Percentiles rank a stretch among this genome's conserved stretches.
These are phyloP conservation scores for Podospora pseudoanserina DNA, from an alignment of 495 filamentous ascomycete genomes.

Conservation along the genomic window DNA sequence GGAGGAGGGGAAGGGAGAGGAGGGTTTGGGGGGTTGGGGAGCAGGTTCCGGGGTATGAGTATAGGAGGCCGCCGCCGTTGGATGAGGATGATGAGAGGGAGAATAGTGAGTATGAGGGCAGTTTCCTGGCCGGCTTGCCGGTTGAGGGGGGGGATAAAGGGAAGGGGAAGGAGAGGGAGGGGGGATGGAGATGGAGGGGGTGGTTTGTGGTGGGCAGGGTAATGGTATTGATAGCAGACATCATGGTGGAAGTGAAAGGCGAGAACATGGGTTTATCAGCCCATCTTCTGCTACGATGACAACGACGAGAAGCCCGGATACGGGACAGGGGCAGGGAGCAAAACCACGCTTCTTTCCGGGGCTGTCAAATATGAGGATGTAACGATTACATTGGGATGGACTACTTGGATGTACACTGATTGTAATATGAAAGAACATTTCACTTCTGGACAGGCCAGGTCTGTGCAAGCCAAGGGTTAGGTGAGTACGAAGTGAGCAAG, in stretches of 20 bases:
- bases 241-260: neutral
- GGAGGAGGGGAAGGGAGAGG: neutral
- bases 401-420: neutral
- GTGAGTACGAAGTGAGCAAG: neutral
- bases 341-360: constrained; percentile 10
- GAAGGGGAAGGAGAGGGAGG: constrained; percentile 9
- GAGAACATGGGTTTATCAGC: neutral
- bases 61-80: constrained; percentile 20
- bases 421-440: neutral
- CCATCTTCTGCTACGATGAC: neutral
- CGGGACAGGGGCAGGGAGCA: neutral
- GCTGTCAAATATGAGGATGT: constrained; percentile 12
- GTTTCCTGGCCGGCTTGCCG: constrained; percentile 19
- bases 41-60: constrained; percentile 19
- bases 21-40: constrained; percentile 24
- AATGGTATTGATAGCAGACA: neutral
- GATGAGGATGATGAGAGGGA: constrained; percentile 17
- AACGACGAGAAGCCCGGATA: neutral
- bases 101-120: constrained; percentile 17
- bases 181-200: neutral
- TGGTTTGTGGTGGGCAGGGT: neutral
- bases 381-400: neutral
- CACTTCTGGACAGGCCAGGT: neutral
- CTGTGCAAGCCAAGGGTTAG: neutral
- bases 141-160: constrained; percentile 10